These are phyloP conservation scores for Otatea glauca DNA, from an alignment of 176 grass and related monocot genomes.

Conservation along the genomic window DNA sequence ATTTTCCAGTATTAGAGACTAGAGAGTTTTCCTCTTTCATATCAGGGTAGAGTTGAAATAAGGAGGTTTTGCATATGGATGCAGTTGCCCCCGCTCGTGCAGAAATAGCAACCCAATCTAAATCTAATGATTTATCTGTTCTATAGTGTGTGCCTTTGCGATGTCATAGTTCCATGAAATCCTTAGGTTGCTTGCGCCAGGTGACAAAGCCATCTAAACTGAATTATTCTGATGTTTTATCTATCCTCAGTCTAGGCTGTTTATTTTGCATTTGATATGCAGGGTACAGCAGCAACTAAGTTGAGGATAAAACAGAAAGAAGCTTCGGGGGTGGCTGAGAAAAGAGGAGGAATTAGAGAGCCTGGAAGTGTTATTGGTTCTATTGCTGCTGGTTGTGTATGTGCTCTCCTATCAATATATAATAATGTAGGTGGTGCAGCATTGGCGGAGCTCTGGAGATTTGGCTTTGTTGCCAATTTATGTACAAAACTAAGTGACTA, in stretches of 20 bases:
- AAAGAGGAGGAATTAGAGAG: constrained; percentile 88
- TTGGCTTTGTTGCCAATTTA: constrained; percentile 92
- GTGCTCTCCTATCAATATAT: constrained; percentile 77
- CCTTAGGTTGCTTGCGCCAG: neutral
- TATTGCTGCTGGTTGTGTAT: constrained; percentile 69
- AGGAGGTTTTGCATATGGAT: constrained; percentile 2
- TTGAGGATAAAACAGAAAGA: constrained; percentile 92
- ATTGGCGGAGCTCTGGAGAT: constrained; percentile 66
- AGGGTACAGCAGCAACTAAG: constrained; percentile 89
- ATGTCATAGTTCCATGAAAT: constrained; percentile 13
- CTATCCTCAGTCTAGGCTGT: constrained; percentile 34
- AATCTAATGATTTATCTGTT: neutral
- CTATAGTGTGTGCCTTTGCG: neutral
- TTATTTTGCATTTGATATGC: constrained; percentile 46
- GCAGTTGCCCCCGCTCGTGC: neutral
- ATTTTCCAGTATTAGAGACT: neutral
- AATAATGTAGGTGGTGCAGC: constrained; percentile 56
- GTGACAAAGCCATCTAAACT: constrained; percentile 8
- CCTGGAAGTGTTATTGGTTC: constrained; percentile 93
- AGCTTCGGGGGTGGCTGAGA: constrained; percentile 86
- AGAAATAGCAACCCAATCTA: neutral
- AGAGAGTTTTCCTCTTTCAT: neutral
- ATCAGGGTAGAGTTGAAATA: neutral
- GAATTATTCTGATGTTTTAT: neutral
- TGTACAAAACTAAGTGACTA: constrained; percentile 98